Percentiles rank a stretch among this genome's conserved stretches.
phyloP scores from a whole-genome alignment of 768 basidiomycete species.

The Kwoniella mangroviensis region DNA sequence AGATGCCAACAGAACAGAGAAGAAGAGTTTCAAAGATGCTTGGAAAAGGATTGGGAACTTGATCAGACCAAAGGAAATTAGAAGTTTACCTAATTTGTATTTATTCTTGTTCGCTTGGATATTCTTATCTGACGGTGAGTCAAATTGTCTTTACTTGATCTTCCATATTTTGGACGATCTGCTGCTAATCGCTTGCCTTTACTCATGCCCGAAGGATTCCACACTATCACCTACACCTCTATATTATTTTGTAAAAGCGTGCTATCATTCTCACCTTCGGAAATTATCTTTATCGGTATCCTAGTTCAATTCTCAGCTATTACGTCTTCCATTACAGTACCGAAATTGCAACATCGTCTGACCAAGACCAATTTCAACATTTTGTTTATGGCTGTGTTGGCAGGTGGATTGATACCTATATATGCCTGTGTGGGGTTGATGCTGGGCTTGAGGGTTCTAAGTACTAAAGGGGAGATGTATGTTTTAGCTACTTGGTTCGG shows the following conservation, averaged over 20 bases:
- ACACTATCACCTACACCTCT: constrained; percentile 88
- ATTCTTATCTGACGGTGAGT: constrained; percentile 82
- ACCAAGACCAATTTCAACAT: constrained; percentile 71
- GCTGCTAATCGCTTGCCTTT: constrained; percentile 2
- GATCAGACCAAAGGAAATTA: constrained; percentile 74
- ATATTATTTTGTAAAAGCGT: constrained; percentile 90
- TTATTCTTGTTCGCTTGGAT: constrained; percentile 92
- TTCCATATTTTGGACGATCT: neutral
- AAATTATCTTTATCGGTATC: constrained; percentile 78
- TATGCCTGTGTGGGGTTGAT: constrained; percentile 86
- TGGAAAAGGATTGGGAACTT: constrained; percentile 79
- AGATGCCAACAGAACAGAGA: neutral
- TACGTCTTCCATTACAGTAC: constrained; percentile 80
- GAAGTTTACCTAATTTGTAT: constrained; percentile 79
- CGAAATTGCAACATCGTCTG: constrained; percentile 69
- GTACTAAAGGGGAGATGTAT: constrained; percentile 83
- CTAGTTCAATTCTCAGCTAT: constrained; percentile 77
- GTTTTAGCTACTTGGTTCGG: constrained; percentile 81
- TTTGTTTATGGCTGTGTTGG: constrained; percentile 69
- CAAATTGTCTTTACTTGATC: neutral
- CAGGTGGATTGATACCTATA: constrained; percentile 71
- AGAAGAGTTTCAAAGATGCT: constrained; percentile 61
- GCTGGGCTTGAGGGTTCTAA: constrained; percentile 66
- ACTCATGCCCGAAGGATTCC: constrained; percentile 66
- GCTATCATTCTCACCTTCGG: constrained; percentile 75